These are phyloP conservation scores for Royoungia palumana DNA, from an alignment of 768 basidiomycete species.

Conservation along the genomic window DNA sequence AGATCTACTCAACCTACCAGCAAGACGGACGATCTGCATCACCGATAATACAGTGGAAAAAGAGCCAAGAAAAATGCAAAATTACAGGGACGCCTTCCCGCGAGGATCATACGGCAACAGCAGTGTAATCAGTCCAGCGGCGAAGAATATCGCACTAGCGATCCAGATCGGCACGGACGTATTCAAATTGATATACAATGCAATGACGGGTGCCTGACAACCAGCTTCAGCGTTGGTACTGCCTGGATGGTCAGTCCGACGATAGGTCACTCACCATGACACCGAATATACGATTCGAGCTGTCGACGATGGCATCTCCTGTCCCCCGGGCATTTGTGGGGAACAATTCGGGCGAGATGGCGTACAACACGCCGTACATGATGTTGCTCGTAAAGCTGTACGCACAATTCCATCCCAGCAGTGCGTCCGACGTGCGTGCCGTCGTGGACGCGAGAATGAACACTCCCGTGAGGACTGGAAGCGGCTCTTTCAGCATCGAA, in stretches of 20 bases:
- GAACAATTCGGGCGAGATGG: constrained; percentile 68
- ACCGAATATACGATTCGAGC: constrained; percentile 61
- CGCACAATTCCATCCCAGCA: constrained; percentile 79
- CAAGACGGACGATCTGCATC: too few species aligned
- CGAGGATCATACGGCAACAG: constrained; percentile 69
- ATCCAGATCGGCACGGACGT: constrained; percentile 72
- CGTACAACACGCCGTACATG: constrained; percentile 75
- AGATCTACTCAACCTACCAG: too few species aligned
- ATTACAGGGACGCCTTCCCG: constrained; percentile 63
- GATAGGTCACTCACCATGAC: constrained; percentile 45
- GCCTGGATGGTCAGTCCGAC: too few species aligned
- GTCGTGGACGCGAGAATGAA: too few species aligned
- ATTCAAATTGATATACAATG: constrained; percentile 58
- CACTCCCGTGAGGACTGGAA: too few species aligned
- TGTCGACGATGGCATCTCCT: constrained; percentile 60
- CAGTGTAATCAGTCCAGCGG: constrained; percentile 55
- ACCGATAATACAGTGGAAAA: too few species aligned
- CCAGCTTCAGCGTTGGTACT: background rate
- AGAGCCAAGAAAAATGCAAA: background rate
- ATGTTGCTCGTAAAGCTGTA: constrained; percentile 64
- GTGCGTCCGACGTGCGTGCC: constrained; percentile 46
- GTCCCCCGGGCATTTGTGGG: constrained; percentile 71
- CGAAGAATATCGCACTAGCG: constrained; percentile 58
- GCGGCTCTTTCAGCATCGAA: too few species aligned
- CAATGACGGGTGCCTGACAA: constrained; percentile 59